Evolutionary conservation across 176 grass and related monocot genomes (phyloP), one percentile per base, ranked within the genome.

Genomic region (Juncus inflexus): DNA sequence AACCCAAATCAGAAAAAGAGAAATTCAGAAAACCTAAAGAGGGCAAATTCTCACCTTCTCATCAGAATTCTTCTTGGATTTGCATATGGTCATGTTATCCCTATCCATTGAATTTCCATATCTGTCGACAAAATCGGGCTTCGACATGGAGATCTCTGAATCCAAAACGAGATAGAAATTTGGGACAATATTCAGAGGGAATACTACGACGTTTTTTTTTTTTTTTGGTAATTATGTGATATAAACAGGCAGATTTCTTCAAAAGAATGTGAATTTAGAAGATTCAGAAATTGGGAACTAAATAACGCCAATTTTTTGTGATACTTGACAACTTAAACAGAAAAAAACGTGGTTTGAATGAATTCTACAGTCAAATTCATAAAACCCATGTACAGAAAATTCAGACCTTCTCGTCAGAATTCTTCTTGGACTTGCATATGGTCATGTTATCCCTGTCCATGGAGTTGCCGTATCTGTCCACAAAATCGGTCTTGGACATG

Each of bases 21-120:
- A 28, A 28, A 28, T 28, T 0, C 6, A 47, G 9, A 37, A 4
- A 55, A 70, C 5, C 40, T 37, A 40, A 0, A 16, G 9, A 70
- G 50, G 49, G 37, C 2, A 59, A 55, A 66, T 42, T 40, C 2
- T 7, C 37, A 95, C 90, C 86, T 84, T 70, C 0, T 79, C 83
- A 9, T 7, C 38, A 47, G 49, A 9, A 0, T 39, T 12, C 60
- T 63, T 80, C 67, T 50, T 88, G 14, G 0, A 0, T 52, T 64
- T 68, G 28, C 40, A 83, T 47, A 89, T 57, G 55, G 43, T 59
- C 42, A 95, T 70, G 40, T 84, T 78, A 13, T 95, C 90, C 40
- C 83, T 83, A 60, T 64, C 51, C 41, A 72, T 14, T 14, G 61
- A 61, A 4, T 82, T 78, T 7, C 90, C 83, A 70, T 40, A 90